phyloP scores from a whole-genome alignment of 2,329 filamentous ascomycete species.

The Aspergillus uvarum region DNA sequence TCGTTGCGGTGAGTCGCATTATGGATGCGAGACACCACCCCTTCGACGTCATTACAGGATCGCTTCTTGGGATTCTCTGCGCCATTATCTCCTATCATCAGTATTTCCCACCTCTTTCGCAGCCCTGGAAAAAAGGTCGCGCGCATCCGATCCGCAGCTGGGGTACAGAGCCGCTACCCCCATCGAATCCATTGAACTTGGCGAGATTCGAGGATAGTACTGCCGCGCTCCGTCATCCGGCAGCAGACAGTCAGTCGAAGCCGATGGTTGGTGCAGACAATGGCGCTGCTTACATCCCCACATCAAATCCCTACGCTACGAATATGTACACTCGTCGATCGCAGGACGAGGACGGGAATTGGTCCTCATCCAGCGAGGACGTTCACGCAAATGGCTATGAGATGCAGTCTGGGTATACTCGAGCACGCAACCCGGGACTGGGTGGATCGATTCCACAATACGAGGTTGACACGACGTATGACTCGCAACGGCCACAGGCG shows the following conservation, averaged over 20 bases:
- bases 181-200: slow-evolving; percentile 10
- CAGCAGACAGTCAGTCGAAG: slow-evolving; percentile 25
- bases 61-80: slow-evolving; percentile 52
- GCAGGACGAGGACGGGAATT: slow-evolving; percentile 34
- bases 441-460: slow-evolving; percentile 23
- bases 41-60: slow-evolving; percentile 60
- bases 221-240: slow-evolving; percentile 33
- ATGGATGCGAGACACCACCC: slow-evolving; percentile 64
- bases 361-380: slow-evolving; percentile 41
- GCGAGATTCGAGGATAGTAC: slow-evolving; percentile 22
- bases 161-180: slow-evolving; percentile 48
- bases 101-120: slow-evolving; percentile 58
- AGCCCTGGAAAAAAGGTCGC: slow-evolving; percentile 58
- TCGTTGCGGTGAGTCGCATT: slow-evolving; percentile 58
- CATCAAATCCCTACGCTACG: slow-evolving; percentile 27
- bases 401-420: slow-evolving; percentile 35
- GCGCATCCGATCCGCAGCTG: slow-evolving; percentile 60
- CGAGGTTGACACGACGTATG: slow-evolving; percentile 32
- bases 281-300: slow-evolving; percentile 20
- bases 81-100: slow-evolving; percentile 57
- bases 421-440: slow-evolving; percentile 24
- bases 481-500: slow-evolving; percentile 21
- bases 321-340: slow-evolving; percentile 28
- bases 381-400: slow-evolving; percentile 37
- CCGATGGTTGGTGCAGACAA: slow-evolving; percentile 5